Conservation (phyloP, 768 basidiomycete genomes). For the Tubosaeta brunneosetosa region DNA sequence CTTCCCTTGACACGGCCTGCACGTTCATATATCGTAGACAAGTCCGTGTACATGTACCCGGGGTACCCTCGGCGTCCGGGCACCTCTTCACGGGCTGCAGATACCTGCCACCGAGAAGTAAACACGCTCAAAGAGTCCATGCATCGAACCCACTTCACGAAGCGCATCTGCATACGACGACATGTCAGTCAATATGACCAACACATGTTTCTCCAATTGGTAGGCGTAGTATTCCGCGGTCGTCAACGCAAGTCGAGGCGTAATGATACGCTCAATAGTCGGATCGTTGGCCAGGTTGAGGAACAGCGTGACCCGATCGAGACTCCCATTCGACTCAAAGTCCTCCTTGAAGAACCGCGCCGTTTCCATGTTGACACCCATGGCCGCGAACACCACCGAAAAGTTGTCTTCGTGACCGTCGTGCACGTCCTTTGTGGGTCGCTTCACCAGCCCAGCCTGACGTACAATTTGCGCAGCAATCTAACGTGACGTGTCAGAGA, state of each 20-base stretch:
- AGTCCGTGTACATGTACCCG: constrained; percentile 98
- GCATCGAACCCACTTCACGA: constrained; percentile 64
- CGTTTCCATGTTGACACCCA: constrained; percentile 99
- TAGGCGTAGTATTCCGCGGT: constrained; percentile 99
- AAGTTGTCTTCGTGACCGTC: constrained; percentile 99
- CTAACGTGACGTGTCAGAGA: constrained; percentile 40
- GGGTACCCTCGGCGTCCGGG: constrained; percentile 99
- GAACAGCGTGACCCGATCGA: constrained; percentile 97
- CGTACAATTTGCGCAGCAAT: constrained; percentile 99
- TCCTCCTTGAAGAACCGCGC: constrained; percentile 99
- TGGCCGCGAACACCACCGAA: constrained; percentile 98
- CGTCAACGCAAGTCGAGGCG: constrained; percentile 94
- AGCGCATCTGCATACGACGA: constrained; percentile 95
- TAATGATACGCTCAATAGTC: constrained; percentile 99
- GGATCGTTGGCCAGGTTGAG: constrained; percentile 98
- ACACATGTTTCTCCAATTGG: constrained; percentile 98
- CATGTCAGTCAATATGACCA: constrained; percentile 99
- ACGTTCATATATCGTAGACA: constrained; percentile 99
- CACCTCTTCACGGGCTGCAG: constrained; percentile 98
- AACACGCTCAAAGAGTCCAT: constrained; percentile 10
- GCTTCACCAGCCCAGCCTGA: constrained; percentile 94
- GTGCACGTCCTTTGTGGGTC: constrained; percentile 94
- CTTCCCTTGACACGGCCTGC: constrained; percentile 96
- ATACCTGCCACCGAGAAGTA: constrained; percentile 47
- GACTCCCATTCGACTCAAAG: constrained; percentile 97